phyloP scores from a whole-genome alignment of 2,329 filamentous ascomycete species.

The Colletotrichum orchidophilum region DNA sequence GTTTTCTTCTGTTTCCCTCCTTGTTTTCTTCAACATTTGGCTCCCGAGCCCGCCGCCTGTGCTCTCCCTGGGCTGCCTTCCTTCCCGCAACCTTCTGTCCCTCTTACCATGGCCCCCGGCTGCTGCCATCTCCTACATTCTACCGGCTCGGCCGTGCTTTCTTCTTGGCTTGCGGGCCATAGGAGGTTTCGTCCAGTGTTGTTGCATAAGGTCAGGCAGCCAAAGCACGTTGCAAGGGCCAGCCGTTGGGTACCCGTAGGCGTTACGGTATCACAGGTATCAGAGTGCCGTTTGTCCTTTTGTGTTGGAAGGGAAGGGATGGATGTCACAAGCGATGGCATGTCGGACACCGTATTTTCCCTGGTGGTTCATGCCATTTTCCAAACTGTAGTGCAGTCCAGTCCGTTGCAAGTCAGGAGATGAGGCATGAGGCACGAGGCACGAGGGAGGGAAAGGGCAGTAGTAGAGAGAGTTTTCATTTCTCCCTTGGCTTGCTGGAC shows the following conservation, averaged over 20 bases:
- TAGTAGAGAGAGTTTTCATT: background rate
- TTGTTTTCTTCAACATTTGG: background rate
- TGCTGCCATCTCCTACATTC: background rate
- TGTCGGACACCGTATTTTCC: background rate
- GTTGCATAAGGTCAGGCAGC: conserved; percentile 2
- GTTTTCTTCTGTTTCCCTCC: background rate
- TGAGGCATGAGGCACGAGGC: background rate
- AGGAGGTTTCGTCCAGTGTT: background rate
- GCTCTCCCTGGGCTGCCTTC: background rate
- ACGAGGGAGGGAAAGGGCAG: too few relatives aligned
- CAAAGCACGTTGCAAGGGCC: background rate
- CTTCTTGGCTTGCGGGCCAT: background rate
- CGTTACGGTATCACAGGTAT: background rate
- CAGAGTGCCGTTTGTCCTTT: background rate
- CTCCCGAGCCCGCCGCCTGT: background rate
- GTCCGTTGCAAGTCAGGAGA: background rate
- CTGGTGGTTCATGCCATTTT: background rate
- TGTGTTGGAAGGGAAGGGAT: background rate
- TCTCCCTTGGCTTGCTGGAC: background rate
- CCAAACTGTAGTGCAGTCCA: background rate
- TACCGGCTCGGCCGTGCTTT: background rate
- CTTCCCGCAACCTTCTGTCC: background rate
- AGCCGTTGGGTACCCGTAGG: background rate
- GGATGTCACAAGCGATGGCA: background rate
- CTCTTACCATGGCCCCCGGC: background rate